Percentiles rank a stretch among this genome's conserved stretches.
phyloP scores from a whole-genome alignment of 2,329 filamentous ascomycete genomes.

The Septoria linicola region DNA sequence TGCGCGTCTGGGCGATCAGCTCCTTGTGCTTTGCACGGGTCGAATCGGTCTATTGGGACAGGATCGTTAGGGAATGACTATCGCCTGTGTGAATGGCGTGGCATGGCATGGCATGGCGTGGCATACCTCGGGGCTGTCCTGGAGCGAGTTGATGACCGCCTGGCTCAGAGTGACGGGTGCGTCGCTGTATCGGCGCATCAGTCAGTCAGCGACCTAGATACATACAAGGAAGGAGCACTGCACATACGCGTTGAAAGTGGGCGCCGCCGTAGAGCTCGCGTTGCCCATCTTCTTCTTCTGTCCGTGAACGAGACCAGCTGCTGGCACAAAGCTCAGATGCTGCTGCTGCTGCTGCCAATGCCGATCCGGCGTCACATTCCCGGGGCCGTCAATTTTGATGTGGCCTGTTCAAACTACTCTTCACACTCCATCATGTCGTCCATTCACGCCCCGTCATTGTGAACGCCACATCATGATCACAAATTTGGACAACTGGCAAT shows the following conservation, averaged over 20 bases:
- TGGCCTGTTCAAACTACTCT: too few species aligned
- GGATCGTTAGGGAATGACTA: too few species aligned
- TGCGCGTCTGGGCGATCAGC: conserved; percentile 83
- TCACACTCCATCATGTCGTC: too few species aligned
- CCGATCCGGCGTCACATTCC: too few species aligned
- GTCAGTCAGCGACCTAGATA: conserved; percentile 18
- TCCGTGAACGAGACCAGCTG: not conserved
- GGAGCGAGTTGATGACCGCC: conserved; percentile 76
- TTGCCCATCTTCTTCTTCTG: conserved; percentile 53
- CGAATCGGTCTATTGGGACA: conserved; percentile 69
- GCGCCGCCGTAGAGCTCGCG: conserved; percentile 61
- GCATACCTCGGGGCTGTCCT: conserved; percentile 83
- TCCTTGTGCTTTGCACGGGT: conserved; percentile 81
- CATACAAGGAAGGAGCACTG: not conserved
- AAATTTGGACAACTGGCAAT: conserved; percentile 31
- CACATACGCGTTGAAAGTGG: conserved; percentile 60
- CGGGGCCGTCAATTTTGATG: too few species aligned
- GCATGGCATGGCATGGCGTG: too few species aligned
- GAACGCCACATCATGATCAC: conserved; percentile 6
- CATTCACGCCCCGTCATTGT: not conserved
- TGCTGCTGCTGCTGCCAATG: too few species aligned
- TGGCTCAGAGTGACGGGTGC: conserved; percentile 72
- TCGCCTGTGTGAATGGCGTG: too few species aligned
- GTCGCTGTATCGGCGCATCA: conserved; percentile 48
- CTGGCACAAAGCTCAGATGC: too few species aligned